These are phyloP conservation scores for Paraurostyla sp. DNA, from an alignment of 73 alveolate genomes.

Conservation along the genomic window DNA sequence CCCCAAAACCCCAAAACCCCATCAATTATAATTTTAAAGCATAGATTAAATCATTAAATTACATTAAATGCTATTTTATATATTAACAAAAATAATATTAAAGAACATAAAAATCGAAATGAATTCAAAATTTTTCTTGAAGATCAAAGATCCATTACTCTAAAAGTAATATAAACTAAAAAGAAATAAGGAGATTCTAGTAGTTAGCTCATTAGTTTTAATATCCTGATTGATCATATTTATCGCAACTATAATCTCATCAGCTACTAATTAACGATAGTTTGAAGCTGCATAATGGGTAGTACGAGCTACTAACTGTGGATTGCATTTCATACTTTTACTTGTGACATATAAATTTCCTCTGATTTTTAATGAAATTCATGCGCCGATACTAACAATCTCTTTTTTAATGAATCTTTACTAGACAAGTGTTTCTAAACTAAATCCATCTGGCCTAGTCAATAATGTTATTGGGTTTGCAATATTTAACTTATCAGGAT, in stretches of 20 bases:
- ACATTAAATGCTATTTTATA: too few species aligned
- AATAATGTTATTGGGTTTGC: slow-evolving; percentile 14
- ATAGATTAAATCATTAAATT: too few species aligned
- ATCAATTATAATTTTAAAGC: too few species aligned
- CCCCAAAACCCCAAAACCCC: too few species aligned
- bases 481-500: background rate
- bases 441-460: background rate
- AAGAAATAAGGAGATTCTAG: background rate
- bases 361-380: background rate
- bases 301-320: background rate
- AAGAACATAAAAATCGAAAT: too few species aligned
- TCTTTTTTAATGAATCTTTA: background rate
- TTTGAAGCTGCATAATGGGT: background rate
- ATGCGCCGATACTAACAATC: background rate
- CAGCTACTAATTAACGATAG: background rate
- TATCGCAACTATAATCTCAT: background rate
- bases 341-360: background rate
- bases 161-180: background rate
- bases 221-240: background rate
- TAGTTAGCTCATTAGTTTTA: background rate
- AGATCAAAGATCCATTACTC: background rate
- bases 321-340: background rate
- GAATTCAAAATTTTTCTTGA: background rate
- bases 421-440: background rate
- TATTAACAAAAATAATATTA: too few species aligned